Base-by-base conservation (phyloP, 345 rosid genomes). In the Boechera retrofracta region DNA sequence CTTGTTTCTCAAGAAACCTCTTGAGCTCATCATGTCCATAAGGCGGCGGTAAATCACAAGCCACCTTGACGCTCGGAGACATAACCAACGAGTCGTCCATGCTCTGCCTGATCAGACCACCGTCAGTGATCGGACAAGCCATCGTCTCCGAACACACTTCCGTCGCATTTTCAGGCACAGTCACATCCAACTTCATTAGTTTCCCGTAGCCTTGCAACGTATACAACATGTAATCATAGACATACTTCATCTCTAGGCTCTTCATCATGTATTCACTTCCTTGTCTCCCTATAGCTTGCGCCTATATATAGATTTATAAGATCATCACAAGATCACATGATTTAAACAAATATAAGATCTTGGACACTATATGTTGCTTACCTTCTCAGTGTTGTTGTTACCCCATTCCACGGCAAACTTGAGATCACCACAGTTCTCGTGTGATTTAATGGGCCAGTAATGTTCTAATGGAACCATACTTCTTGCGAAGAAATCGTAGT, bases 151-250 rank as follows among this genome's bases (percentile, higher is more conserved):
- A 49, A 53, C 91, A 85, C 18, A 80, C 24, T 73, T 83, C 82
- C 24, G 57, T 53, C 0, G 87, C 80, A 49, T 82, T 73, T 6
- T 64, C 16, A 6, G 88, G 86, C 45, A 89, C 61, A 1, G 24
- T 51, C 2, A 89, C 89, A 31, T 86, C 67, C 31, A 85, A 83
- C 56, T 76, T 87, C 79, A 89, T 71, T 7, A 87, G 83, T 52
- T 82, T 79, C 2, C 88, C 84, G 24, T 86, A 89, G 64, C 79
- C 81, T 24, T 33, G 74, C 32, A 84, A 49, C 42, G 79, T 68
- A 79, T 89, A 86, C 18, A 87, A 77, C 87, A 86, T 89, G 79
- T 89, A 89, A 65, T 84, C 89, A 35, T 89, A 86, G n/a, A 84
- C 87, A 41, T 76, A 79, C 28, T 78, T 79, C 86, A 89, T 84